Evolutionary conservation across 2,329 filamentous ascomycete species (phyloP).

Genomic region (Colletotrichum theobromicola): DNA sequence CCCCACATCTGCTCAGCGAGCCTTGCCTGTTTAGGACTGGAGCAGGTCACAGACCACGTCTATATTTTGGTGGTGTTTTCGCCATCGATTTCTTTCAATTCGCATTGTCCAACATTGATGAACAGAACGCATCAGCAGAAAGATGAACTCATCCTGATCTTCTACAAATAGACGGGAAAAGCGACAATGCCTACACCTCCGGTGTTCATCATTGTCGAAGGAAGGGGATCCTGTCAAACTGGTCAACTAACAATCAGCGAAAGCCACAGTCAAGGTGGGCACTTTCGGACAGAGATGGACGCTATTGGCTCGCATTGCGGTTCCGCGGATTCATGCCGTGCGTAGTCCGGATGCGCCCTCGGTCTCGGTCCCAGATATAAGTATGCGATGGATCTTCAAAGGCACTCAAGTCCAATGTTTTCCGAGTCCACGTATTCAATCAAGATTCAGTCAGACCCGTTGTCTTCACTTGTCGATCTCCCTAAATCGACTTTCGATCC

Average conservation of each 20-base stretch:
- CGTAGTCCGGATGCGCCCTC: not conserved
- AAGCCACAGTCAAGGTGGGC: not conserved
- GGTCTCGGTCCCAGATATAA: not conserved
- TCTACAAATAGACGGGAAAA: too few relatives aligned
- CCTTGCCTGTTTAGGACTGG: not conserved
- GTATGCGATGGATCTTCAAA: not conserved
- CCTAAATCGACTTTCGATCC: too few relatives aligned
- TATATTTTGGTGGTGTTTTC: not conserved
- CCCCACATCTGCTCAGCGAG: rapidly evolving
- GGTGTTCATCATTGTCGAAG: not conserved
- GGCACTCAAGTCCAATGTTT: not conserved
- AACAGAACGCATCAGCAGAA: too few relatives aligned
- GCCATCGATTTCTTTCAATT: not conserved
- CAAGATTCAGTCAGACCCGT: rapidly evolving
- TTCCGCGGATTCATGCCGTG: not conserved
- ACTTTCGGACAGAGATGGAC: not conserved
- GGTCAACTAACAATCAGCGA: too few relatives aligned
- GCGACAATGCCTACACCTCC: not conserved
- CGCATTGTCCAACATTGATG: too few relatives aligned
- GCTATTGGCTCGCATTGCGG: not conserved
- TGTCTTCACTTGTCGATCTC: not conserved
- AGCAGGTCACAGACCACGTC: not conserved
- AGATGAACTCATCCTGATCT: too few relatives aligned
- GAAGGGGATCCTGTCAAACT: not conserved
- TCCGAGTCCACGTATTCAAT: not conserved